phyloP scores from a whole-genome alignment of 345 rosid genomes.

The Eucalyptus camaldulensis region DNA sequence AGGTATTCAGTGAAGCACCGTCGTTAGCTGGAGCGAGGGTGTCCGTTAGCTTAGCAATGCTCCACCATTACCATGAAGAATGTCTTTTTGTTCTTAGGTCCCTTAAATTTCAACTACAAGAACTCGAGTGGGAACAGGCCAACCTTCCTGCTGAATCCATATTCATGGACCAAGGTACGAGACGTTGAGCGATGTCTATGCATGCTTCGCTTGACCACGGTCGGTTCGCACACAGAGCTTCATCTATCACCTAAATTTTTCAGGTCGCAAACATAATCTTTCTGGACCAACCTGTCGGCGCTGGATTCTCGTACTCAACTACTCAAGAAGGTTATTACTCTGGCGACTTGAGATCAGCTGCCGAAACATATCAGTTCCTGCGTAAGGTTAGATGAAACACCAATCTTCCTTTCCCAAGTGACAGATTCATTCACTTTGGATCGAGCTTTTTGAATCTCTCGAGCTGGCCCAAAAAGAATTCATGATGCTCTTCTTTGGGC shows the following conservation, averaged over 20 bases:
- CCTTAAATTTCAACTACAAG: slow-evolving; percentile 3
- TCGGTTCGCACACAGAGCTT: not conserved
- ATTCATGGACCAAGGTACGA: slow-evolving; percentile 23
- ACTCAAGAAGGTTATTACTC: not conserved
- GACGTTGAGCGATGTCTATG: not conserved
- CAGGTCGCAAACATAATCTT: slow-evolving; percentile 22
- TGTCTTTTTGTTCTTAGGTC: slow-evolving; percentile 3
- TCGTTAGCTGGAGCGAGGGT: not conserved
- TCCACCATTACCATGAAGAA: not conserved
- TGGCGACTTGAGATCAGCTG: not conserved
- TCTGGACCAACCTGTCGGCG: slow-evolving; percentile 23
- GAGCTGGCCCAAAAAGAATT: not conserved
- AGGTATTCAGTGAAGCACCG: not conserved
- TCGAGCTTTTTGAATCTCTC: not conserved
- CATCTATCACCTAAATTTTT: not conserved
- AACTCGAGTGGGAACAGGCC: slow-evolving; percentile 3
- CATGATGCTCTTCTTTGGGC: not conserved
- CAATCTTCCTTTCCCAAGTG: not conserved
- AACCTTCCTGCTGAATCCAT: not conserved
- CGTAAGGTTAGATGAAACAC: slow-evolving; percentile 7
- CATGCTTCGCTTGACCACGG: not conserved
- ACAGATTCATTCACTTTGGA: not conserved
- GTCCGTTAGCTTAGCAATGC: not conserved
- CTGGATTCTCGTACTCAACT: slow-evolving; percentile 27
- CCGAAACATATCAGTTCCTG: slow-evolving; percentile 1